Conservation (phyloP, 164 flowering plant genomes). For the Warburgia ugandensis region DNA sequence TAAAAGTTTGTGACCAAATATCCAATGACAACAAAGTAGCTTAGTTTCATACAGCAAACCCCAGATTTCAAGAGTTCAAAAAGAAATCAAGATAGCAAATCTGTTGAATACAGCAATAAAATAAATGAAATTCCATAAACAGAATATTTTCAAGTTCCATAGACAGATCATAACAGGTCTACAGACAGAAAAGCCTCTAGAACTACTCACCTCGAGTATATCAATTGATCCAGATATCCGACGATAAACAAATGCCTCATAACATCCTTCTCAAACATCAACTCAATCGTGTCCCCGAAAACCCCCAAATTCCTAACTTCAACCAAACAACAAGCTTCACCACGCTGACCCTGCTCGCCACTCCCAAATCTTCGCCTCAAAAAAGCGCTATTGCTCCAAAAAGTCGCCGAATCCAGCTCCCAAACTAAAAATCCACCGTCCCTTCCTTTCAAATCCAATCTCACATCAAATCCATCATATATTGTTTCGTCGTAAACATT, state of each 20-base stretch:
- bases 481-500: too few species aligned
- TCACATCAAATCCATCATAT: conserved; percentile 56
- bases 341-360: conserved; percentile 15
- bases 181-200: not conserved
- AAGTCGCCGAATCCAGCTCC: conserved; percentile 64
- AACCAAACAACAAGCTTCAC: conserved; percentile 44
- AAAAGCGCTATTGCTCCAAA: conserved; percentile 45
- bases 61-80: too few species aligned
- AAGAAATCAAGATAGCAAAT: too few species aligned
- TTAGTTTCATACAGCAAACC: too few species aligned
- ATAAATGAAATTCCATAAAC: not conserved
- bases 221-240: conserved; percentile 56
- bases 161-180: not conserved
- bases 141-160: too few species aligned
- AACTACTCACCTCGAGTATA: conserved; percentile 65
- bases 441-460: conserved; percentile 72
- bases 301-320: conserved; percentile 66
- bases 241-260: conserved; percentile 35
- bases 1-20: too few species aligned
- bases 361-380: conserved; percentile 52
- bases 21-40: too few species aligned
- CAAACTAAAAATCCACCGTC: conserved; percentile 52
- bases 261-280: conserved; percentile 71
- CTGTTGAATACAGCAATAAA: too few species aligned
- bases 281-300: conserved; percentile 71